These are phyloP conservation scores for Ochromonas danica DNA, from an alignment of 108 stramenopile species.

Conservation along the genomic window DNA sequence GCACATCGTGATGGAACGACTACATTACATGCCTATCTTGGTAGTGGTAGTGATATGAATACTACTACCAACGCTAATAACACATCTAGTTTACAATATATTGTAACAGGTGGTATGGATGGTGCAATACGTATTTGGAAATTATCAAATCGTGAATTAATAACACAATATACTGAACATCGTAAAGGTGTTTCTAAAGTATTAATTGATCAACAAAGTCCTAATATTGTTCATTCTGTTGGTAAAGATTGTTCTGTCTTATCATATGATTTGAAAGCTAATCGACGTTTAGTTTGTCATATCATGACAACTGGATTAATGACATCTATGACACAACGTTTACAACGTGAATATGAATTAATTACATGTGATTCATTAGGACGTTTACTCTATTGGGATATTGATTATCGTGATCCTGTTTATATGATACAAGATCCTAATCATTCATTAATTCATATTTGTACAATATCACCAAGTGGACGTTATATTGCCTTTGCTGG, in stretches of 20 bases:
- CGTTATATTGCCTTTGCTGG: constrained; percentile 51
- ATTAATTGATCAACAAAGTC: constrained; percentile 41
- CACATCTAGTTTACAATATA: constrained; percentile 33
- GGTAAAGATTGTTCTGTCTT: constrained; percentile 52
- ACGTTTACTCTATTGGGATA: constrained; percentile 59
- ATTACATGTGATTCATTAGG: constrained; percentile 52
- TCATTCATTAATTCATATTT: constrained; percentile 21
- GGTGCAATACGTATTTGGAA: constrained; percentile 58
- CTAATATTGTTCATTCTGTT: constrained; percentile 48
- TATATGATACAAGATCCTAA: not conserved
- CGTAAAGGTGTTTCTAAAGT: constrained; percentile 40
- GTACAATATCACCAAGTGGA: constrained; percentile 54
- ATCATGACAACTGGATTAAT: constrained; percentile 36
- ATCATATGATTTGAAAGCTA: constrained; percentile 52
- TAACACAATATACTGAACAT: constrained; percentile 57
- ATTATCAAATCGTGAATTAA: constrained; percentile 47
- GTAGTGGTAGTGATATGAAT: no score
- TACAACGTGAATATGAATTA: constrained; percentile 53
- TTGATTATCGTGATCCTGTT: constrained; percentile 52
- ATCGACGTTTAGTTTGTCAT: constrained; percentile 44
- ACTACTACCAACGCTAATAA: no score
- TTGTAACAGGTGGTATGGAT: constrained; percentile 49
- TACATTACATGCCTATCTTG: constrained; percentile 37
- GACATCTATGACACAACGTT: constrained; percentile 51
- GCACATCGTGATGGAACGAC: constrained; percentile 52